Conservation (phyloP, 495 filamentous ascomycete species). For the Xylaria nigripes region DNA sequence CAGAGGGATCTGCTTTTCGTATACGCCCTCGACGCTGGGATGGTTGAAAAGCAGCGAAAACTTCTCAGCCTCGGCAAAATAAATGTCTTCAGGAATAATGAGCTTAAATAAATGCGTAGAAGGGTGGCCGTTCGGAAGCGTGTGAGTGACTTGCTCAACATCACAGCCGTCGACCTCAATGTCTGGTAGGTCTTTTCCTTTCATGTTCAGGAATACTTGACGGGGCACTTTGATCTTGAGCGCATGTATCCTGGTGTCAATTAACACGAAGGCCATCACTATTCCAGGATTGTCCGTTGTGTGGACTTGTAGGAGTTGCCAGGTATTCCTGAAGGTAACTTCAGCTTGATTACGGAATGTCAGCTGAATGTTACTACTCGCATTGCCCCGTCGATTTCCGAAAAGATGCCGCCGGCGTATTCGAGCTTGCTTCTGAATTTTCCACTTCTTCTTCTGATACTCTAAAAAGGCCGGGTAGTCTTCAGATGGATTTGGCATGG, state of each 20-base stretch:
- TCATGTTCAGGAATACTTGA: conserved; percentile 85
- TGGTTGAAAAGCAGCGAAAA: conserved; percentile 79
- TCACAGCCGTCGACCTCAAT: conserved; percentile 80
- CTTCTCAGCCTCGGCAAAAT: conserved; percentile 72
- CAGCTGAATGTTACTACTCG: conserved; percentile 68
- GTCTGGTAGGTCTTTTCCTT: conserved; percentile 75
- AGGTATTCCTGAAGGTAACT: conserved; percentile 78
- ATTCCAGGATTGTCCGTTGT: conserved; percentile 74
- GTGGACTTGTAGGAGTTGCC: conserved; percentile 86
- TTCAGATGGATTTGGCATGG: conserved; percentile 77
- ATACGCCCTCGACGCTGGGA: conserved; percentile 90
- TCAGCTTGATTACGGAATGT: conserved; percentile 90
- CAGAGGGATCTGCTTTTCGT: conserved; percentile 85
- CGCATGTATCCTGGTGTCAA: conserved; percentile 80
- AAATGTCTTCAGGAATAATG: conserved; percentile 78
- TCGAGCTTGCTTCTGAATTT: conserved; percentile 89
- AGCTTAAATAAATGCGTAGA: conserved; percentile 93
- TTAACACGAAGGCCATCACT: conserved; percentile 81
- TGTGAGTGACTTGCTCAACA: conserved; percentile 86
- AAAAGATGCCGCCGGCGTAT: conserved; percentile 84
- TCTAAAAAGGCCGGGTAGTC: conserved; percentile 85
- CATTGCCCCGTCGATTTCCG: conserved; percentile 65
- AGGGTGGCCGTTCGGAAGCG: conserved; percentile 88
- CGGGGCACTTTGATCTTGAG: conserved; percentile 86
- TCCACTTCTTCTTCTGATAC: conserved; percentile 99